These are phyloP conservation scores for Picochlorum sp. DNA, from an alignment of 139 green algal genomes.

Conservation along the genomic window DNA sequence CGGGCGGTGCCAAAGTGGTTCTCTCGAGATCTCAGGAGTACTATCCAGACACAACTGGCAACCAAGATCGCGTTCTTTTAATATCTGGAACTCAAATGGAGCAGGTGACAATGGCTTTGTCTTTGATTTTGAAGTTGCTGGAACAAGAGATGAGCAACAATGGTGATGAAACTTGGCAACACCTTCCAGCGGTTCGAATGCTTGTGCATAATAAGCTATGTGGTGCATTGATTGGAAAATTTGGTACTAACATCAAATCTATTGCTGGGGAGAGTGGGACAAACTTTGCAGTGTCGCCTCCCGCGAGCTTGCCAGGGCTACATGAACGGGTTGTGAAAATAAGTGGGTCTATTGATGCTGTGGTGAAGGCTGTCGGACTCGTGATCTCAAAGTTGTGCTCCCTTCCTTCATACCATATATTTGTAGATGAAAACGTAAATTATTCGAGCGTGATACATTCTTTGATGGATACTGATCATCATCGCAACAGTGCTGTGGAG, in stretches of 20 bases:
- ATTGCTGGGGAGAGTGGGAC: slow-evolving; percentile 60
- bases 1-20: slow-evolving; percentile 48
- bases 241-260: slow-evolving; percentile 57
- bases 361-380: slow-evolving; percentile 63
- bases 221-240: slow-evolving; percentile 69
- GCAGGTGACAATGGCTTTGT: slow-evolving; percentile 60
- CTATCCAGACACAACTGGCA: slow-evolving; percentile 34
- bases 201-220: slow-evolving; percentile 65
- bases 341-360: slow-evolving; percentile 49
- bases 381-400: slow-evolving; percentile 61
- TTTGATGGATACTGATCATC: neutral
- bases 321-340: slow-evolving; percentile 61
- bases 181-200: slow-evolving; percentile 23
- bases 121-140: slow-evolving; percentile 68
- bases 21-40: slow-evolving; percentile 36
- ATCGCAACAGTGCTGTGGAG: slow-evolving; percentile 6
- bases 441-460: slow-evolving; percentile 6
- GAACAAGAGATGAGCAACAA: neutral
- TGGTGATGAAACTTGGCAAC: no score
- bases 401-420: slow-evolving; percentile 53
- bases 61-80: slow-evolving; percentile 63
- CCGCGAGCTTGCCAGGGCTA: slow-evolving; percentile 16
- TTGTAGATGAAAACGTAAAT: slow-evolving; percentile 19
- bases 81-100: slow-evolving; percentile 50
- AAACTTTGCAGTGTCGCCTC: slow-evolving; percentile 56